A percentile compares a stretch with the other conserved stretches of the same genome.
Conservation (phyloP, 306 rosid species). For the Dalbergia cultrata region DNA sequence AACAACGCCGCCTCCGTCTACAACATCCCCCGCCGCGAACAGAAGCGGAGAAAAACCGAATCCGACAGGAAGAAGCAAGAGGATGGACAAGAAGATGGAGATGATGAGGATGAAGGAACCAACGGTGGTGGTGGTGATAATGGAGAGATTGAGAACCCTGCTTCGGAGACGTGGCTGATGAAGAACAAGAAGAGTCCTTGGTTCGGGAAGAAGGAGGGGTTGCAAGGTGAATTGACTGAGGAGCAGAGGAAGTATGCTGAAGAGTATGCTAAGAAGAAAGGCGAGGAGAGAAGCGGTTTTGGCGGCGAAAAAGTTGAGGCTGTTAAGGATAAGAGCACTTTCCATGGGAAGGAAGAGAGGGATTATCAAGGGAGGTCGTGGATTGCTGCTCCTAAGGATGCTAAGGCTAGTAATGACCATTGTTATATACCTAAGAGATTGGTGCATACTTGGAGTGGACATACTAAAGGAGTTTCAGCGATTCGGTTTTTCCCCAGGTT, state of each 20-base stretch:
- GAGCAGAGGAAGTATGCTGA: conserved; percentile 95
- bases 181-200: conserved; percentile 95
- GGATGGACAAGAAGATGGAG: not conserved
- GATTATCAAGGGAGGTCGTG: conserved; percentile 99
- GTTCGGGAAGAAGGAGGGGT: conserved; percentile 92
- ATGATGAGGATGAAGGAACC: not conserved
- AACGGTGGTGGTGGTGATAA: conserved; percentile 22
- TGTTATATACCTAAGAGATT: conserved; percentile 95
- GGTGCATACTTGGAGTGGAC: conserved; percentile 99
- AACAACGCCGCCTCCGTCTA: conserved; percentile 83
- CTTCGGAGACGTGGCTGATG: conserved; percentile 78
- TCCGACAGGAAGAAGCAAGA: conserved; percentile 49
- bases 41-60: conserved; percentile 73
- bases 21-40: conserved; percentile 80
- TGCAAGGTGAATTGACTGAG: conserved; percentile 75
- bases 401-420: conserved; percentile 87
- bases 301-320: conserved; percentile 81
- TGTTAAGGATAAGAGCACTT: conserved; percentile 82
- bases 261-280: conserved; percentile 96
- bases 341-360: conserved; percentile 93
- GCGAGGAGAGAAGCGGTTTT: conserved; percentile 76
- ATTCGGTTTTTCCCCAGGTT: conserved; percentile 89
- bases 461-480: conserved; percentile 93
- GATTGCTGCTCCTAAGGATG: conserved; percentile 94
- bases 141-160: conserved; percentile 75